Conservation (phyloP, 176 grass and related monocot species). For the Stipa capillata region DNA sequence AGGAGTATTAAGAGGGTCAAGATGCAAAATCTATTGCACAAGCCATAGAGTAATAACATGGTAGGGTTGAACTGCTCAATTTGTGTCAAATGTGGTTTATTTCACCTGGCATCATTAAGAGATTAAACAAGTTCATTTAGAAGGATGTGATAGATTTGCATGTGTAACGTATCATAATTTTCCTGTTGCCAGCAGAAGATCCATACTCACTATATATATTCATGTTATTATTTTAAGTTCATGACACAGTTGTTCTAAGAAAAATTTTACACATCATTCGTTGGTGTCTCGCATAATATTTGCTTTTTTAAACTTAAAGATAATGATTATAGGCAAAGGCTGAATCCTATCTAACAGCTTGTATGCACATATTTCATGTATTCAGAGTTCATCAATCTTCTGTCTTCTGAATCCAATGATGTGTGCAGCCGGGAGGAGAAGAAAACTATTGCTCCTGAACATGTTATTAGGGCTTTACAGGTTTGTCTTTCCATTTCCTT, state of each 20-base stretch:
- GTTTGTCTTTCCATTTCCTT: slow-evolving; percentile 27
- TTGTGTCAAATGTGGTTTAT: background rate
- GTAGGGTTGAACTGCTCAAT: background rate
- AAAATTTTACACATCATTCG: no score
- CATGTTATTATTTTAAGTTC: no score
- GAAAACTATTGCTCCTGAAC: slow-evolving; percentile 96
- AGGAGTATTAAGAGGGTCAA: background rate
- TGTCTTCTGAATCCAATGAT: slow-evolving; percentile 98
- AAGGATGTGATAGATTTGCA: background rate
- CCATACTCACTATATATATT: no score
- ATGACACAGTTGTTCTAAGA: no score
- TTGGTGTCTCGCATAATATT: no score
- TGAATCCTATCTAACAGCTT: background rate
- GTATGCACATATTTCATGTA: slow-evolving; percentile 7
- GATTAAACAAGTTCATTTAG: background rate
- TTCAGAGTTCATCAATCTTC: slow-evolving; percentile 98
- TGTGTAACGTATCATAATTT: background rate
- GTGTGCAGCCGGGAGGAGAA: slow-evolving; percentile 91
- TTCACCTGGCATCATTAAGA: background rate
- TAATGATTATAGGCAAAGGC: no score
- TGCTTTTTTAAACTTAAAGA: no score
- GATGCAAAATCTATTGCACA: slow-evolving; percentile 4
- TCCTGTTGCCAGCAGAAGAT: background rate
- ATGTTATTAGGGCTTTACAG: slow-evolving; percentile 93
- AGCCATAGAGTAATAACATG: background rate